Base-by-base conservation (phyloP, 2,329 filamentous ascomycete species). In the Curvularia verruculosa region DNA sequence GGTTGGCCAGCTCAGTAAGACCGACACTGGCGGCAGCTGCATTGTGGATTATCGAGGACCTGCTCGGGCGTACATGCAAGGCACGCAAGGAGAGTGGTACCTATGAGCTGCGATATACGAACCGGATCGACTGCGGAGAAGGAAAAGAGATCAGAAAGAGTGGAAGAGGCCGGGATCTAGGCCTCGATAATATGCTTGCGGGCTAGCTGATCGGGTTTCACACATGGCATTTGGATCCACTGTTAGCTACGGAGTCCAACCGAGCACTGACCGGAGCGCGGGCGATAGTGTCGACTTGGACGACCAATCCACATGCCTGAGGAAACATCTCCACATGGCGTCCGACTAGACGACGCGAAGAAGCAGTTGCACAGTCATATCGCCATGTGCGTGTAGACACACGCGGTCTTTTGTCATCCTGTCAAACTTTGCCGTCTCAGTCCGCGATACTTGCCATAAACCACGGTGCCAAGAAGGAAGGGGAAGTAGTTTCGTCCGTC, bases 1-100 rank as follows among this genome's bases (percentile, higher is more conserved):
- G 2, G 54, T 65, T 2, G 79, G 79, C 72, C 75, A 81, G 34
- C 66, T 64, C 24, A 72, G 46, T 13, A 73, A 31, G 3, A 78
- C 53, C n/a, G 69, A 63, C 7, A 63, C 47, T 5, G 74, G 73
- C 23, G 74, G 67, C 28, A 67, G 39, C 49, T 67, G 66, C 70
- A 74, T 73, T 28, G 53, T 68, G 58, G 40, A 49, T 55, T 56
- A 45, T 52, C 36, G 51, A 47, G 24, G 26, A 39, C 41, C 54
- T 51, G 43, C 46, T 43, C 39, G 28, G 45, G 31, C 18, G 45
- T 52, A 41, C 48, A 54, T 49, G 40, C 34, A 23, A 48, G 51
- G 59, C 53, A 60, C 56, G 46, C 39, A 48, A 43, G 39, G 41
- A 51, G 26, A 24, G 34, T 36, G n/a, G 40, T 48, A 45, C 28